Evolutionary conservation across 2,329 filamentous ascomycete species (phyloP).

Genomic region (Scleromitrula shiraiana): DNA sequence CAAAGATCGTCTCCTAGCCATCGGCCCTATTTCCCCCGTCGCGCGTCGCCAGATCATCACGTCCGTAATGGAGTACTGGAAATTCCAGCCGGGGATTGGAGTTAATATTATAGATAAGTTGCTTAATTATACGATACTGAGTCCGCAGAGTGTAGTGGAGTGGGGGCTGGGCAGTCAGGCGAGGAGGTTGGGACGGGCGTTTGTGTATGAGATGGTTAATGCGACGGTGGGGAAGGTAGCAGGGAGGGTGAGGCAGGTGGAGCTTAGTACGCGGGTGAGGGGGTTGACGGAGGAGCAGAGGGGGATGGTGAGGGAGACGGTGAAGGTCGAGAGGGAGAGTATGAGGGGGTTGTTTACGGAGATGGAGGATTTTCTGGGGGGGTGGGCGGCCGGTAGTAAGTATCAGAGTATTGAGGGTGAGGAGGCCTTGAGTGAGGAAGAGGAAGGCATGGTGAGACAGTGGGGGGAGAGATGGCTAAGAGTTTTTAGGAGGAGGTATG

Average conservation of each 20-base stretch:
- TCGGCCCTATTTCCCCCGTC: constrained; percentile 64
- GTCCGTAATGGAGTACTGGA: constrained; percentile 89
- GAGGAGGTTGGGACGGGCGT: constrained; percentile 56
- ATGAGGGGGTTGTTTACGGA: constrained; percentile 75
- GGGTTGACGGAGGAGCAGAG: constrained; percentile 43
- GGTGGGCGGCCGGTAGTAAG: constrained; percentile 64
- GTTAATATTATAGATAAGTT: constrained; percentile 93
- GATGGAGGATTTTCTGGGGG: constrained; percentile 69
- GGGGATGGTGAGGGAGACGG: constrained; percentile 50
- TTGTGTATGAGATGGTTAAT: constrained; percentile 84
- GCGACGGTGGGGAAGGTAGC: constrained; percentile 88
- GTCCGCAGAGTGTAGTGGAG: constrained; percentile 74
- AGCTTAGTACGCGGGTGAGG: constrained; percentile 51
- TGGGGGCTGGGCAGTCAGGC: constrained; percentile 71
- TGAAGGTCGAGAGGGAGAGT: constrained; percentile 59
- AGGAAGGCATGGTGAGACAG: constrained; percentile 56
- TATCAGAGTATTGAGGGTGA: constrained; percentile 67
- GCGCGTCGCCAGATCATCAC: constrained; percentile 83
- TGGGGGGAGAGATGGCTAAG: constrained; percentile 86
- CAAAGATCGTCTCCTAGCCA: constrained; percentile 77
- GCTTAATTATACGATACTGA: constrained; percentile 92
- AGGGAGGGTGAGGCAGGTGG: constrained; percentile 73
- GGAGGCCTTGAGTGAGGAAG: constrained; percentile 41
- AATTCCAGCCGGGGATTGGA: constrained; percentile 82
- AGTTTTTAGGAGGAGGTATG: constrained; percentile 72